Conservation (phyloP, 441 rosid species). For the Populus hybrid region DNA sequence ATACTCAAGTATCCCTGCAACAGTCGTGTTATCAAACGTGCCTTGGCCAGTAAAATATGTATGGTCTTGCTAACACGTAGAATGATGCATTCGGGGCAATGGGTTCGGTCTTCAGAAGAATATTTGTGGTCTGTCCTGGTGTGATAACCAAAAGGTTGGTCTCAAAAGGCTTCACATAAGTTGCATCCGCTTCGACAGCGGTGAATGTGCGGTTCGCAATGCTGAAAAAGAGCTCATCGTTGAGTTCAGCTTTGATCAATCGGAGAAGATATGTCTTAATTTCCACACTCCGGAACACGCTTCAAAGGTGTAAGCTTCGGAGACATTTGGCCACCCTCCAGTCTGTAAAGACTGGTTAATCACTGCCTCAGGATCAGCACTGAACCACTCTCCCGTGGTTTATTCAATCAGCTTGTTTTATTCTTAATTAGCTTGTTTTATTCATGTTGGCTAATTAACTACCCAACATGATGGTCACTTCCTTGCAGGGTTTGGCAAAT, state of each 20-base stretch:
- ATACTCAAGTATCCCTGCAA: slow-evolving; percentile 65
- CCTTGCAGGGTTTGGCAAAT: slow-evolving; percentile 56
- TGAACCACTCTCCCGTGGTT: slow-evolving; percentile 70
- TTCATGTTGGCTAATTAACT: no score
- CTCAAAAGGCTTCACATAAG: slow-evolving; percentile 64
- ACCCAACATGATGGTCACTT: slow-evolving; percentile 62
- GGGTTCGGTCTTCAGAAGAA: slow-evolving; percentile 58
- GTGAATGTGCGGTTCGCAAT: slow-evolving; percentile 64
- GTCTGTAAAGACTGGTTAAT: slow-evolving; percentile 59
- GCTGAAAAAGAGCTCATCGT: slow-evolving; percentile 65
- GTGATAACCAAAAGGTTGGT: slow-evolving; percentile 39
- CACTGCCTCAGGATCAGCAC: slow-evolving; percentile 59
- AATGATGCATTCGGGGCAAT: slow-evolving; percentile 45
- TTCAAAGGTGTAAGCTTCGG: slow-evolving; percentile 69
- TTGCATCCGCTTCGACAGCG: slow-evolving; percentile 69
- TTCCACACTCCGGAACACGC: no score
- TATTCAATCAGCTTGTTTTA: neutral
- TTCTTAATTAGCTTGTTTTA: neutral
- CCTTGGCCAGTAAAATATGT: slow-evolving; percentile 67
- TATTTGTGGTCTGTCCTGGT: slow-evolving; percentile 72
- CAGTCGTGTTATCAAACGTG: slow-evolving; percentile 59
- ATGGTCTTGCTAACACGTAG: slow-evolving; percentile 65
- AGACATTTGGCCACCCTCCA: slow-evolving; percentile 61
- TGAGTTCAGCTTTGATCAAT: slow-evolving; percentile 48
- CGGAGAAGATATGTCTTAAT: slow-evolving; percentile 53